phyloP scores from a whole-genome alignment of 140 eudicot genomes.

The Bidens hawaiensis region DNA sequence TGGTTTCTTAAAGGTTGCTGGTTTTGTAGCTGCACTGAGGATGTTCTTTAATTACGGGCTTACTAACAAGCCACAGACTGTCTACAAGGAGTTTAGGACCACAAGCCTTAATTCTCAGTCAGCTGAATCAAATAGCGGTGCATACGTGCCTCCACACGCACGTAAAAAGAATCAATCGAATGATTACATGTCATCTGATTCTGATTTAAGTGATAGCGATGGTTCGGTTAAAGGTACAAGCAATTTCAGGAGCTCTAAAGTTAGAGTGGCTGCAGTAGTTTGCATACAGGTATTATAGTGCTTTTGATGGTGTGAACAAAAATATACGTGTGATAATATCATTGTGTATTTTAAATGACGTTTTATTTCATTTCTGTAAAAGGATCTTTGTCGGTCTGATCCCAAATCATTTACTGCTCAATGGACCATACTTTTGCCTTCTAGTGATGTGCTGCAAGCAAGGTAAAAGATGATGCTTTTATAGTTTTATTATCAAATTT shows the following conservation, averaged over 20 bases:
- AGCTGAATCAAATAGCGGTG: conserved; percentile 44
- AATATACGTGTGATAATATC: conserved; percentile 3
- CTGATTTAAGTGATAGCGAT: conserved; percentile 88
- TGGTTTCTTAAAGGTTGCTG: conserved; percentile 58
- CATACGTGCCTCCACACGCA: conserved; percentile 93
- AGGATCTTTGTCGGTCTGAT: conserved; percentile 96
- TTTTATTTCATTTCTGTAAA: conserved; percentile 17
- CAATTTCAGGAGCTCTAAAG: conserved; percentile 48
- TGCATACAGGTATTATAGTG: conserved; percentile 72
- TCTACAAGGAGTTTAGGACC: conserved; percentile 28
- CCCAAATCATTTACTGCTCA: conserved; percentile 71
- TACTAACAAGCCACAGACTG: conserved; percentile 36
- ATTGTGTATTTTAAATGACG: conserved; percentile 1
- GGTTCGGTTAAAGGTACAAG: conserved; percentile 40
- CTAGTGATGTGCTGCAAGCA: conserved; percentile 83
- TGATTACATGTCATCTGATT: conserved; percentile 69
- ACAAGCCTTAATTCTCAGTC: conserved; percentile 21
- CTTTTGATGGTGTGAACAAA: background rate
- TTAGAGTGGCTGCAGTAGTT: conserved; percentile 84
- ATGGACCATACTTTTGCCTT: conserved; percentile 94
- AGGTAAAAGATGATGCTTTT: conserved; percentile 43
- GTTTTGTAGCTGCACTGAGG: conserved; percentile 74
- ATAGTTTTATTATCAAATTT: background rate
- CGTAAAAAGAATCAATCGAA: conserved; percentile 49
- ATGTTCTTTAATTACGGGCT: conserved; percentile 77